phyloP scores from a whole-genome alignment of 331 rosid genomes.

The Cucumis variabilis region DNA sequence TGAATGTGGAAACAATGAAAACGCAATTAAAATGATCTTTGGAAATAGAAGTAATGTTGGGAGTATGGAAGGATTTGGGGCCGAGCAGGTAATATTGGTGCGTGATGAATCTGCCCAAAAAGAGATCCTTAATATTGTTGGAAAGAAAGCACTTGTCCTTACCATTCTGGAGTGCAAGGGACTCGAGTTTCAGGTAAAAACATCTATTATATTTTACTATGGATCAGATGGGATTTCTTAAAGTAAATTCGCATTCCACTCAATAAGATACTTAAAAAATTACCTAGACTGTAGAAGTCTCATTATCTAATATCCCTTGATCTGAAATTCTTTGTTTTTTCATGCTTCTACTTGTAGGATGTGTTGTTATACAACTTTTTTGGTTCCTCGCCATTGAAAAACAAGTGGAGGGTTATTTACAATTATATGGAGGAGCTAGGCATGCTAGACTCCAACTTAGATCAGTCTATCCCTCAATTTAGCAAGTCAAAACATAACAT shows the following conservation, averaged over 20 bases:
- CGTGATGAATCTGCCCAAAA: conserved; percentile 60
- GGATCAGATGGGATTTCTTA: background rate
- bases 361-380: conserved; percentile 74
- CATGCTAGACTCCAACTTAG: conserved; percentile 42
- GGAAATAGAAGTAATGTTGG: conserved; percentile 42
- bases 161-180: conserved; percentile 84
- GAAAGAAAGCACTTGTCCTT: conserved; percentile 78
- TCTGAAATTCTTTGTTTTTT: background rate
- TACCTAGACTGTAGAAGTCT: background rate
- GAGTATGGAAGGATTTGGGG: conserved; percentile 74
- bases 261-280: background rate
- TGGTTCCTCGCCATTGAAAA: conserved; percentile 65
- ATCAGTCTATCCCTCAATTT: conserved; percentile 44
- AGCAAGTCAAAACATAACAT: conserved; percentile 58
- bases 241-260: background rate
- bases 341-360: conserved; percentile 47
- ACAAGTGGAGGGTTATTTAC: conserved; percentile 75
- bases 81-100: conserved; percentile 80
- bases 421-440: conserved; percentile 64
- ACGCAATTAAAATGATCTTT: conserved; percentile 68
- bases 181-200: conserved; percentile 82
- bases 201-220: background rate
- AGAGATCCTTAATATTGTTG: conserved; percentile 53
- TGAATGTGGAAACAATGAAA: conserved; percentile 51
- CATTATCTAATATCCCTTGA: background rate